These are phyloP conservation scores for Fusarium humuli DNA, from an alignment of 2,329 filamentous ascomycete species.

Conservation along the genomic window DNA sequence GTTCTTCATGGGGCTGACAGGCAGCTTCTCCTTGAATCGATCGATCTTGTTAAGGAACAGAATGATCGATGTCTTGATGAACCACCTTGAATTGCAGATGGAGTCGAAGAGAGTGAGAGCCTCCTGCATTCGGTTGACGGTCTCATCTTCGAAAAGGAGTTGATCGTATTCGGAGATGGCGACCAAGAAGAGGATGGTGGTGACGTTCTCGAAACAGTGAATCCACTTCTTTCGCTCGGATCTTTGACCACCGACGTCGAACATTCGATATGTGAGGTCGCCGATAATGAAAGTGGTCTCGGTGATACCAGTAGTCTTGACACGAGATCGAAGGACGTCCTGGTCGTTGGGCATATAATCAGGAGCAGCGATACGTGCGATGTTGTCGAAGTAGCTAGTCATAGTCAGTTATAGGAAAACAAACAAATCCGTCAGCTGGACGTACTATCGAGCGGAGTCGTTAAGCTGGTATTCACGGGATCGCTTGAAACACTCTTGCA, in stretches of 20 bases:
- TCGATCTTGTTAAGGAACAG: constrained; percentile 93
- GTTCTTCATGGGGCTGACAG: constrained; percentile 85
- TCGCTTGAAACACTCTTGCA: constrained; percentile 94
- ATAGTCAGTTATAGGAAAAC: constrained; percentile 49
- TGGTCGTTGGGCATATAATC: constrained; percentile 97
- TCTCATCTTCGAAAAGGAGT: constrained; percentile 95
- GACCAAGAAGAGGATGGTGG: constrained; percentile 94
- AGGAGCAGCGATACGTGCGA: constrained; percentile 87
- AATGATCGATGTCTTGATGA: constrained; percentile 90
- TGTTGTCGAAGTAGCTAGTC: constrained; percentile 91
- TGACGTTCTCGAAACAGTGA: constrained; percentile 98
- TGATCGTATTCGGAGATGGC: constrained; percentile 98
- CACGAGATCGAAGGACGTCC: constrained; percentile 93
- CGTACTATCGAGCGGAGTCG: constrained; percentile 95
- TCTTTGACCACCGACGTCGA: constrained; percentile 94
- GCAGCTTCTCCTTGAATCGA: constrained; percentile 87
- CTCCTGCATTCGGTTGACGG: constrained; percentile 94
- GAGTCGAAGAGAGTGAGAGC: constrained; percentile 88
- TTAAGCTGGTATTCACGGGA: constrained; percentile 97
- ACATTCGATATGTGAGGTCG: constrained; percentile 95
- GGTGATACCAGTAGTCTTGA: constrained; percentile 97
- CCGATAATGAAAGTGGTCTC: constrained; percentile 97
- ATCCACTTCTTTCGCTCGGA: constrained; percentile 99
- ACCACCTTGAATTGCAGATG: constrained; percentile 90
- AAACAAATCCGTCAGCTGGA: constrained; percentile 43